Evolutionary conservation across 768 basidiomycete genomes (phyloP), one percentile per base, ranked within the genome.

Genomic region (Agaricus blazei): DNA sequence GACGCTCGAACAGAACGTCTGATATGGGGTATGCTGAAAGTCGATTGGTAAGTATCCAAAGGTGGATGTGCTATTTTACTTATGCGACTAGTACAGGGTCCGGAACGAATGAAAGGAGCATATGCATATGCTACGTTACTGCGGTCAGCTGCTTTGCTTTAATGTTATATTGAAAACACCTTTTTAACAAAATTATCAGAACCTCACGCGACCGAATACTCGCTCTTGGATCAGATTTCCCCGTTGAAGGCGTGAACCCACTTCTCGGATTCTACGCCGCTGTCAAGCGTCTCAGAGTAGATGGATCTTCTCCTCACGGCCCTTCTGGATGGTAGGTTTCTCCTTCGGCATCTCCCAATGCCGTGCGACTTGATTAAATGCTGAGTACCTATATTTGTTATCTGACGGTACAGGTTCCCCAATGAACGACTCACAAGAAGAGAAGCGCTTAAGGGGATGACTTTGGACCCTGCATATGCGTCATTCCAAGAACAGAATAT

Each of bases 11-110:
- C 36, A 90, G 87, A 56, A 90, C 85, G 37, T 93, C 87, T 48
- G 92, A 94, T 59, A 97, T 97, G 94, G 81, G 82, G 72, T 98
- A 95, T 63, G 94, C 93, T 1, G 92, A 97, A 67, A 74, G 68
- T 7, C 83, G 94, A 57, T 65, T 98, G 60, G 90, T 88, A 61
- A 36, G 73, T 45, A 26, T 15, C 29, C 36, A 49, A 26, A 51
- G 34, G 9, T 14, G 9, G 6, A 36, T 5, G 24, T 27, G 8
- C 40, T 31, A 26, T 37, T 38, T 46, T 15, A 49, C 26, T 15
- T 3, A 19, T 19, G 19, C 31, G 9, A 6, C 37, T 27, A n/a
- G 41, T n/a, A 34, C n/a, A 91, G 90, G 93, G 96, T 0, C 73
- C 85, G 0, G 80, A 88, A 42, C 77, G 96, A 23, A 87, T 96